Evolutionary conservation across 2,329 filamentous ascomycete species (phyloP).

Genomic region (Colletotrichum sp.): DNA sequence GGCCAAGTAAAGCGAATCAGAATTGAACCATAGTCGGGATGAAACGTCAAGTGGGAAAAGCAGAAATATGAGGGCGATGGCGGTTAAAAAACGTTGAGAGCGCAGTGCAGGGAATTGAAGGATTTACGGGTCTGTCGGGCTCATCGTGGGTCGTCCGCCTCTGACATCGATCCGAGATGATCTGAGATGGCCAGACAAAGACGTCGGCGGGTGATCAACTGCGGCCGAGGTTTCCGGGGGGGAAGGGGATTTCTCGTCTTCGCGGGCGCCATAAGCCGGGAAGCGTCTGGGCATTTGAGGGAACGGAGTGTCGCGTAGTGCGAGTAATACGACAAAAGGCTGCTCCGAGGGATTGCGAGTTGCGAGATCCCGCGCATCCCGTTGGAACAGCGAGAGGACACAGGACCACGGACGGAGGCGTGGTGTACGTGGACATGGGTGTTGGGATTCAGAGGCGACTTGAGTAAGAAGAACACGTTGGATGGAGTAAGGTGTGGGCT

Average conservation of each 20-base stretch:
- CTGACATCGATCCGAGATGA: neutral
- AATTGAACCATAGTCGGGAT: neutral
- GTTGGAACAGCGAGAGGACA: neutral
- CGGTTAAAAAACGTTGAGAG: neutral
- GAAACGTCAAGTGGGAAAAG: neutral
- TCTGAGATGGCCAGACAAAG: slow-evolving; percentile 3
- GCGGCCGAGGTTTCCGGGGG: neutral
- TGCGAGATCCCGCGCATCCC: neutral
- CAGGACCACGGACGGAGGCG: neutral
- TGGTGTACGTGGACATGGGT: neutral
- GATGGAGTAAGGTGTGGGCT: neutral
- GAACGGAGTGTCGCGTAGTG: neutral
- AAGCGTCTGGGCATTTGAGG: neutral
- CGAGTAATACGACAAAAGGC: neutral
- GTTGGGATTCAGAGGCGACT: neutral
- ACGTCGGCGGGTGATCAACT: neutral
- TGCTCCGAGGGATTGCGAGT: neutral
- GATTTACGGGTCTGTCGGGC: slow-evolving; percentile 1
- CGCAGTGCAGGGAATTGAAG: neutral
- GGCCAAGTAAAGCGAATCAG: neutral
- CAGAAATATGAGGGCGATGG: neutral
- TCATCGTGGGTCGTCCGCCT: neutral
- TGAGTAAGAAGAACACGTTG: neutral
- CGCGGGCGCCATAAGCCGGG: neutral
- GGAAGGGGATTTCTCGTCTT: neutral